Evolutionary conservation across 2,329 filamentous ascomycete species (phyloP).

Genomic region (Cytospora leucostoma): DNA sequence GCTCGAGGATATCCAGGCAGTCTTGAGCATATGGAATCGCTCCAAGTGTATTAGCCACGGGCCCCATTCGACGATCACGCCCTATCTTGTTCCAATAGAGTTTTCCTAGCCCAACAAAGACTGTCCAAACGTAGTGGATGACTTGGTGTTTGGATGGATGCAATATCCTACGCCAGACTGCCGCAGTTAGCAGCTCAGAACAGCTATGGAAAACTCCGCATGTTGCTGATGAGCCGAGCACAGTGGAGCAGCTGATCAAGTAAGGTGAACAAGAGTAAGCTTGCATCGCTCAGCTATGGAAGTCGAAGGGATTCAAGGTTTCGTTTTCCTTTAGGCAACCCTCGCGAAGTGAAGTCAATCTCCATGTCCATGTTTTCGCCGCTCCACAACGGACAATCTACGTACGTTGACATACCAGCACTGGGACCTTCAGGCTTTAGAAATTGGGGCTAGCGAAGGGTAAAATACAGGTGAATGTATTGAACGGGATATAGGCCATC

Average conservation of each 20-base stretch:
- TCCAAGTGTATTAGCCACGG: too few relatives aligned
- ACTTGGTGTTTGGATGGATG: background rate
- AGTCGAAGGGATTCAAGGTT: background rate
- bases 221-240: background rate
- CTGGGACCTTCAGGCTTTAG: too few relatives aligned
- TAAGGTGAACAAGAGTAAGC: accelerated
- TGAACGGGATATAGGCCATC: too few relatives aligned
- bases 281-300: background rate
- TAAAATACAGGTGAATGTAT: too few relatives aligned
- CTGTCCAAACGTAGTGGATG: background rate
- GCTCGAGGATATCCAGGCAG: too few relatives aligned
- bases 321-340: background rate
- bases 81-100: too few relatives aligned
- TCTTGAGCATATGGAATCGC: too few relatives aligned
- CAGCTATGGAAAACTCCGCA: background rate
- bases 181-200: background rate
- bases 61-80: too few relatives aligned
- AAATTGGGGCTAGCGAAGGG: too few relatives aligned
- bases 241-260: background rate
- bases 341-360: background rate
- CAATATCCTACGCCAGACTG: background rate
- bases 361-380: too few relatives aligned
- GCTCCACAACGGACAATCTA: too few relatives aligned
- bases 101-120: background rate
- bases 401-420: too few relatives aligned